These are phyloP conservation scores for Talaromyces trachyspermus DNA, from an alignment of 495 filamentous ascomycete genomes.

Conservation along the genomic window DNA sequence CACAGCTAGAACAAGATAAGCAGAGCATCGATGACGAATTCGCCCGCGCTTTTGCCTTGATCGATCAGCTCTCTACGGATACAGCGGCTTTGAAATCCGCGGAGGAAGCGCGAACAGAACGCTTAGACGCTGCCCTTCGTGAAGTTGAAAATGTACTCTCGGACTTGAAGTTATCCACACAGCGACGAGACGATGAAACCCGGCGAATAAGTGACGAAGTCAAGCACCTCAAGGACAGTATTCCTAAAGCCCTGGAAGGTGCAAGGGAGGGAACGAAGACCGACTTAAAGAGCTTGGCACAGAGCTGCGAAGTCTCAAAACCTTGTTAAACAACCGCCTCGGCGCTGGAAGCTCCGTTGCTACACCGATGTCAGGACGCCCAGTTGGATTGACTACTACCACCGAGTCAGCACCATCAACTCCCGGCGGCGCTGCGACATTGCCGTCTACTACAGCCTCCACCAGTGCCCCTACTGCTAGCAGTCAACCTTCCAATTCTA, in stretches of 20 bases:
- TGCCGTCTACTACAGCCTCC: constrained; percentile 22
- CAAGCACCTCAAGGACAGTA: constrained; percentile 66
- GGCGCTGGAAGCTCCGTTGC: constrained; percentile 35
- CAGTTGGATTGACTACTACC: constrained; percentile 20
- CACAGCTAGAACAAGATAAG: constrained; percentile 90
- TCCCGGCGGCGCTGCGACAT: constrained; percentile 12
- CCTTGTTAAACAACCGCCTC: constrained; percentile 74
- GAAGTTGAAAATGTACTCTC: constrained; percentile 78
- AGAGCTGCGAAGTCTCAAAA: constrained; percentile 90
- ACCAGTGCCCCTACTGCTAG: constrained; percentile 29
- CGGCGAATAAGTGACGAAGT: constrained; percentile 83
- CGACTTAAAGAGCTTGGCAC: constrained; percentile 75
- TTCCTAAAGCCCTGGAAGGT: constrained; percentile 80
- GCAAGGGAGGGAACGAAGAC: constrained; percentile 79
- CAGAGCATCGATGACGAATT: constrained; percentile 85
- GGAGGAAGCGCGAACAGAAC: constrained; percentile 76
- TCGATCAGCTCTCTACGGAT: constrained; percentile 87
- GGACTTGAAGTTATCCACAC: constrained; percentile 70
- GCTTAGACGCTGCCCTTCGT: constrained; percentile 71
- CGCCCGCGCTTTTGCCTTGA: constrained; percentile 77
- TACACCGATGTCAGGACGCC: constrained; percentile 25
- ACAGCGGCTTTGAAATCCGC: constrained; percentile 78
- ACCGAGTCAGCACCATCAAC: constrained; percentile 19
- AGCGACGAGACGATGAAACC: constrained; percentile 75
- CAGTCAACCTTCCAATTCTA: constrained; percentile 26